Evolutionary conservation across 192 early-diverging fungal genomes (phyloP).

Genomic region (Haplosporangium gracile): DNA sequence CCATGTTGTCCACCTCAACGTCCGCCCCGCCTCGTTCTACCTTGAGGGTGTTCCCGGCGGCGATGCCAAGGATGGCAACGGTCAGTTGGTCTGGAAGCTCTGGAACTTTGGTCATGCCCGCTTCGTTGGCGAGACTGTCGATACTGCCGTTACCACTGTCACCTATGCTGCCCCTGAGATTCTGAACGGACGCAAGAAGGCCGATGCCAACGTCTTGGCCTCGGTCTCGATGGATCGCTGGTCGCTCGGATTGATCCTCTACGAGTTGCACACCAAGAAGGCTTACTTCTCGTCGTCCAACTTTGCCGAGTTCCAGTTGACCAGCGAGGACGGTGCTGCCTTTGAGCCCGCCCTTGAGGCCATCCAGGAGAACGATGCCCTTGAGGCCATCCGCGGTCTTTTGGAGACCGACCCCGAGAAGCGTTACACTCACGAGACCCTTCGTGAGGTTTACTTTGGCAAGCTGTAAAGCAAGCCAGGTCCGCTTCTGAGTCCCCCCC

Average conservation of each 20-base stretch:
- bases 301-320: constrained; percentile 52
- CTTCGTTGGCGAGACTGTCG: constrained; percentile 53
- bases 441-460: constrained; percentile 49
- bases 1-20: constrained; percentile 55
- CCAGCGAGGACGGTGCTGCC: constrained; percentile 21
- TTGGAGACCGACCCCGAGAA: constrained; percentile 48
- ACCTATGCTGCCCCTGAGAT: constrained; percentile 57
- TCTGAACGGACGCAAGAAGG: constrained; percentile 52
- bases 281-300: constrained; percentile 33
- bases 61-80: constrained; percentile 27
- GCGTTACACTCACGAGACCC: constrained; percentile 53
- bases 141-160: constrained; percentile 50
- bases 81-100: constrained; percentile 55
- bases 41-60: constrained; percentile 42
- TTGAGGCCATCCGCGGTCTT: constrained; percentile 40
- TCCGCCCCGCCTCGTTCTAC: constrained; percentile 54
- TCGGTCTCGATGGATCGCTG: constrained; percentile 57
- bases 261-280: constrained; percentile 52
- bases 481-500: background rate
- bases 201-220: constrained; percentile 36
- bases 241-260: constrained; percentile 55
- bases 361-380: constrained; percentile 37
- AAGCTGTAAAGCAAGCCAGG: constrained; percentile 17
- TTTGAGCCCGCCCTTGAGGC: constrained; percentile 38
- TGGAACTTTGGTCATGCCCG: constrained; percentile 59